phyloP scores from a whole-genome alignment of 352 stramenopile species.

The Pythium brassicae region DNA sequence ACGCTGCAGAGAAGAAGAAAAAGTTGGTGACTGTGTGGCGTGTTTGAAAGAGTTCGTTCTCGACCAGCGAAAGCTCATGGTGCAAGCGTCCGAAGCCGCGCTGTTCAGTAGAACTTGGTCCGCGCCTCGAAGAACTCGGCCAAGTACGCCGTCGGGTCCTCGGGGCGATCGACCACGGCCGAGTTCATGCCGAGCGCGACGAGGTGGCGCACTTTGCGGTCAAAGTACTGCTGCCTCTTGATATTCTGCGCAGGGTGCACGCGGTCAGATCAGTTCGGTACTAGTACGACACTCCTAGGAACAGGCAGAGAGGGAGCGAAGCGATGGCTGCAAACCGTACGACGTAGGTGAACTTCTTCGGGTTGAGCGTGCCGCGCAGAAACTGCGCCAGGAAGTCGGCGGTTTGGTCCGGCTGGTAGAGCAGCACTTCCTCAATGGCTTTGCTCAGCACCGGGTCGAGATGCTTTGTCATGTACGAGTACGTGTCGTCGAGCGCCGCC shows the following conservation, averaged over 20 bases:
- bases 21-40: background rate
- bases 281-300: background rate
- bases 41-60: background rate
- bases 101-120: conserved; percentile 55
- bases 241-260: conserved; percentile 45
- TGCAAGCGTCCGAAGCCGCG: too few species aligned
- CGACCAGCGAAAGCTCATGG: too few species aligned
- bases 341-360: conserved; percentile 72
- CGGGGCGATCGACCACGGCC: conserved; percentile 55
- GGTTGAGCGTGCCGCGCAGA: conserved; percentile 58
- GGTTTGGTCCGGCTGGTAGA: conserved; percentile 72
- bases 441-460: conserved; percentile 57
- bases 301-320: too few species aligned
- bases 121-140: conserved; percentile 66
- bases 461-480: conserved; percentile 69
- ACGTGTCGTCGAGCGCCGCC: conserved; percentile 44
- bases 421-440: conserved; percentile 61
- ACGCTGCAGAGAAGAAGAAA: too few species aligned
- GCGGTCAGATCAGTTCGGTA: too few species aligned
- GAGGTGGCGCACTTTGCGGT: conserved; percentile 75
- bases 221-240: conserved; percentile 65
- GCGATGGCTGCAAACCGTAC: conserved; percentile 20
- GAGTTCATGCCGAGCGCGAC: conserved; percentile 56
- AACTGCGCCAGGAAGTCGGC: conserved; percentile 66
- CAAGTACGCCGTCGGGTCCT: conserved; percentile 44